These are phyloP conservation scores for Oxyria digyna DNA, from an alignment of 148 eudicot genomes.

Conservation along the genomic window DNA sequence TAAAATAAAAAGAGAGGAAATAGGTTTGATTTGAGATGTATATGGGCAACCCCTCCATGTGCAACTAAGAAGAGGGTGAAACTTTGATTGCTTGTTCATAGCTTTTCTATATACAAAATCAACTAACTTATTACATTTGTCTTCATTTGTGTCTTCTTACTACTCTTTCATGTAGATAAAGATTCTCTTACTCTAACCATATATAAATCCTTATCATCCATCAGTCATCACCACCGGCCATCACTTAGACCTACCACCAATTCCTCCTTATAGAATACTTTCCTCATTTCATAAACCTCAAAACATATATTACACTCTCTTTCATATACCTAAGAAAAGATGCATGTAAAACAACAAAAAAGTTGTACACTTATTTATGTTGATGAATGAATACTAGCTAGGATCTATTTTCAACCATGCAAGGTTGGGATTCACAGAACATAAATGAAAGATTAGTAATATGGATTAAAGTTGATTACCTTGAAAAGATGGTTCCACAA, in stretches of 20 bases:
- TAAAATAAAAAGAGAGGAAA: neutral
- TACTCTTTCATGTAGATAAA: neutral
- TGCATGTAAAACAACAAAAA: too few species aligned
- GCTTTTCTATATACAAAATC: neutral
- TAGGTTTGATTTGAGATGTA: neutral
- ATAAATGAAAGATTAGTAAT: neutral
- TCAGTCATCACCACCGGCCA: neutral
- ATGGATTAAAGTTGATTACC: conserved; percentile 43
- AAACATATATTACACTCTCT: neutral
- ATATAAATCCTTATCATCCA: neutral
- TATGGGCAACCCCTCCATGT: neutral
- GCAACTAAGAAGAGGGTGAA: neutral
- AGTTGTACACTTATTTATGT: neutral
- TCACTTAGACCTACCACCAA: neutral
- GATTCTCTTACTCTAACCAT: neutral
- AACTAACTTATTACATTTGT: neutral
- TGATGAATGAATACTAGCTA: neutral
- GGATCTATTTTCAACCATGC: neutral
- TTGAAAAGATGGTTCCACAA: conserved; percentile 90
- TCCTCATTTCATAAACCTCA: neutral
- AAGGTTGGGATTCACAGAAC: neutral
- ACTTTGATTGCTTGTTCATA: neutral
- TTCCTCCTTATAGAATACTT: neutral
- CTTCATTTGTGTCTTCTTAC: neutral
- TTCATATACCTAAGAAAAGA: too few species aligned